phyloP scores from a whole-genome alignment of 2,329 filamentous ascomycete species.

The Trichoderma citrinoviride region DNA sequence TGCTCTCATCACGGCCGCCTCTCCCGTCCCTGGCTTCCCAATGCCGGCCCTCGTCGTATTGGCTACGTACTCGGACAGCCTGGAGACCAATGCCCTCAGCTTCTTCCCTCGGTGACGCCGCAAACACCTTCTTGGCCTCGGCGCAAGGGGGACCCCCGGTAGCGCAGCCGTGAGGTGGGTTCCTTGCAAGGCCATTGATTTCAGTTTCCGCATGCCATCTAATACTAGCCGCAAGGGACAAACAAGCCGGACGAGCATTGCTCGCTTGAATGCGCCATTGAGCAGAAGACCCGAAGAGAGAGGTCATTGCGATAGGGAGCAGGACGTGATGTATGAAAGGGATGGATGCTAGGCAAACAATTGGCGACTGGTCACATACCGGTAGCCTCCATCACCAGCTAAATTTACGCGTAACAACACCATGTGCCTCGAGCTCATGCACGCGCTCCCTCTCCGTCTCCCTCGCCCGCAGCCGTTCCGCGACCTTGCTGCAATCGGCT shows the following conservation, averaged over 20 bases:
- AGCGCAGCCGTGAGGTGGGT: not conserved
- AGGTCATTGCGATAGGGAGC: no score
- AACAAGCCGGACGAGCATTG: not conserved
- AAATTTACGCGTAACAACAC: no score
- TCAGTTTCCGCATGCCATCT: not conserved
- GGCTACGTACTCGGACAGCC: no score
- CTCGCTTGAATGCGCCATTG: no score
- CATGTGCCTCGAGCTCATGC: no score
- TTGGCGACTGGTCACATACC: no score
- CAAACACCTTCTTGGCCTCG: conserved; percentile 15
- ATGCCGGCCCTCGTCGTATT: no score
- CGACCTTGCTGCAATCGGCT: not conserved
- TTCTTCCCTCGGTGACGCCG: conserved; percentile 10
- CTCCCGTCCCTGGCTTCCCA: not conserved
- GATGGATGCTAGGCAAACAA: no score
- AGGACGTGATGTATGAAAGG: no score
- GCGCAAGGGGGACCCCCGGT: conserved; percentile 7
- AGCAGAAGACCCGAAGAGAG: no score
- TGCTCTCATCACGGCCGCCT: not conserved
- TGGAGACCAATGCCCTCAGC: no score
- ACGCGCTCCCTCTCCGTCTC: not conserved
- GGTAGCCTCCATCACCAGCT: no score
- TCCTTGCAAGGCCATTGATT: not conserved
- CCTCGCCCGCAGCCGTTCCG: not conserved
- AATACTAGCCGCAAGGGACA: not conserved